Conservation (phyloP, 1,139 yeast genomes). For the Candida labiduridarum region DNA sequence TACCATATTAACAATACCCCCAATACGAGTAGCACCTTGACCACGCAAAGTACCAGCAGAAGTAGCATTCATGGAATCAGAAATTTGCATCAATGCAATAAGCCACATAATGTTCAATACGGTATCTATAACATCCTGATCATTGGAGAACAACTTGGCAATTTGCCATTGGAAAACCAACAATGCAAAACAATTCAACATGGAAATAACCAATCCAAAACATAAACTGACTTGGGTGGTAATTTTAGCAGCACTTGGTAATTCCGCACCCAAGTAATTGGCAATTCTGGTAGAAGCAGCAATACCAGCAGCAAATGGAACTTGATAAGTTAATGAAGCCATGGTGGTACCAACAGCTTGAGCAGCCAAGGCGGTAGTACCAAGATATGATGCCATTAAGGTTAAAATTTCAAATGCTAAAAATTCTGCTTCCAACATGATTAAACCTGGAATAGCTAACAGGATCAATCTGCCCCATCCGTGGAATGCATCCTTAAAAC, state of each 20-base stretch:
- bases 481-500: slow-evolving; percentile 34
- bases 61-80: slow-evolving; percentile 60
- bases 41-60: slow-evolving; percentile 64
- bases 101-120: slow-evolving; percentile 52
- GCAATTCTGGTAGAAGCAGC: slow-evolving; percentile 64
- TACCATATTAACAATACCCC: slow-evolving; percentile 56
- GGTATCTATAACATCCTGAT: slow-evolving; percentile 41
- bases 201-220: slow-evolving; percentile 46
- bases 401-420: slow-evolving; percentile 61
- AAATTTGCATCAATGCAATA: slow-evolving; percentile 56
- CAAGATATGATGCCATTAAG: slow-evolving; percentile 55
- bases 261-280: slow-evolving; percentile 58
- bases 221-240: slow-evolving; percentile 49
- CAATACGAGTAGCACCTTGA: slow-evolving; percentile 61
- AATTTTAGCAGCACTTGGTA: slow-evolving; percentile 46
- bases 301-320: slow-evolving; percentile 63
- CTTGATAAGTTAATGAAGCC: slow-evolving; percentile 53
- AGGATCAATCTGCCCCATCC: slow-evolving; percentile 51
- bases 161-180: slow-evolving; percentile 39
- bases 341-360: slow-evolving; percentile 60
- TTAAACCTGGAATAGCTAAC: slow-evolving; percentile 57
- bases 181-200: slow-evolving; percentile 42
- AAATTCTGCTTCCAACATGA: slow-evolving; percentile 63
- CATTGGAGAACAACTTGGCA: slow-evolving; percentile 43
- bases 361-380: slow-evolving; percentile 57